Conservation (phyloP, 805 yeast genomes). For the Clavispora carvajalis region DNA sequence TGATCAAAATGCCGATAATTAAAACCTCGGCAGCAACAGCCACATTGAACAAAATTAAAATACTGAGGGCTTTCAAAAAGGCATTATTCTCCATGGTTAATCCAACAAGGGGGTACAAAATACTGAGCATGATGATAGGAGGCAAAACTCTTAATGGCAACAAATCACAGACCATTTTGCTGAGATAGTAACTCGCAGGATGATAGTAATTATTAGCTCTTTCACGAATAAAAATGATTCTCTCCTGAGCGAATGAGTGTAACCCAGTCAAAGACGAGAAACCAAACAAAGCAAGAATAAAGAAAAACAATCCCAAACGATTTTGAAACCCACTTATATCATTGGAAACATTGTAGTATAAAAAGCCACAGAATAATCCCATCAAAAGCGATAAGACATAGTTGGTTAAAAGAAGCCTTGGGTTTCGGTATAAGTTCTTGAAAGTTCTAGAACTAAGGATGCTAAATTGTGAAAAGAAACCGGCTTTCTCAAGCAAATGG, state of each 20-base stretch:
- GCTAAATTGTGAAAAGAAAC: constrained; percentile 57
- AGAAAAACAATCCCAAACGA: constrained; percentile 88
- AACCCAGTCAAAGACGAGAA: constrained; percentile 90
- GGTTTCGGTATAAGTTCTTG: constrained; percentile 89
- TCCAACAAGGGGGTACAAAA: constrained; percentile 88
- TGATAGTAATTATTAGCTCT: constrained; percentile 91
- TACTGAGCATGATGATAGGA: constrained; percentile 72
- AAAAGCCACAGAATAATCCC: constrained; percentile 78
- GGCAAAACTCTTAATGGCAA: constrained; percentile 92
- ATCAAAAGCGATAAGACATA: constrained; percentile 70
- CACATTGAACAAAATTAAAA: constrained; percentile 77
- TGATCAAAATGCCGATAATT: constrained; percentile 79
- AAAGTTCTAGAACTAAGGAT: constrained; percentile 83
- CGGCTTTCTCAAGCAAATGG: constrained; percentile 45
- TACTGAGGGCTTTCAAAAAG: constrained; percentile 61
- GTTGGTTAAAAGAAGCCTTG: constrained; percentile 79
- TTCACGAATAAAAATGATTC: constrained; percentile 86
- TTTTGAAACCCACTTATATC: constrained; percentile 97
- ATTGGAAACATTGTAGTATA: constrained; percentile 77
- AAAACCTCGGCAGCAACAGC: constrained; percentile 82
- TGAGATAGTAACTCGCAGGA: constrained; percentile 77
- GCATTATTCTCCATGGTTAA: constrained; percentile 72
- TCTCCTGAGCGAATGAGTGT: constrained; percentile 81
- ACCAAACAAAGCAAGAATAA: constrained; percentile 85
- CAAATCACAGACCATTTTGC: constrained; percentile 86